These are phyloP conservation scores for Ramichloridium luteum DNA, from an alignment of 2,329 filamentous ascomycete species.

Conservation along the genomic window DNA sequence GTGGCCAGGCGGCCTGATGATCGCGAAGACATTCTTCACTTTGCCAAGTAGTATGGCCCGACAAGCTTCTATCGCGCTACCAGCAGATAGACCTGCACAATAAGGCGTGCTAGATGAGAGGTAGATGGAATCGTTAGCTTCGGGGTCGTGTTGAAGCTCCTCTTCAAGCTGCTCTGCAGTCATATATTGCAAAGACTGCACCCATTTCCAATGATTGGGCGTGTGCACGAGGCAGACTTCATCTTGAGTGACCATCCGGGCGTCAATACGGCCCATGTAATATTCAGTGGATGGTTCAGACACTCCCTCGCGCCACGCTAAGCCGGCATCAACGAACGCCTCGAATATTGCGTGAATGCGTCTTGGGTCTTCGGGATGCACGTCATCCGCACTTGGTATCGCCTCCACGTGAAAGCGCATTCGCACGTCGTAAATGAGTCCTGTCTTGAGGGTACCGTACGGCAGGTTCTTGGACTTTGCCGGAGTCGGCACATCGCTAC, in stretches of 20 bases:
- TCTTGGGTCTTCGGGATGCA: conserved; percentile 88
- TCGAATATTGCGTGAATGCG: conserved; percentile 90
- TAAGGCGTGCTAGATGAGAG: conserved; percentile 33
- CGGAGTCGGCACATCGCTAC: conserved; percentile 18
- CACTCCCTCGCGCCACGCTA: conserved; percentile 36
- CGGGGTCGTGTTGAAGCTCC: conserved; percentile 51
- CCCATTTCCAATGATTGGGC: conserved; percentile 65
- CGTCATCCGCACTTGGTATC: conserved; percentile 44
- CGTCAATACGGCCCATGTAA: conserved; percentile 57
- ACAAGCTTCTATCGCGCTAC: conserved; percentile 91
- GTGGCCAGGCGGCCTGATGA: conserved; percentile 89
- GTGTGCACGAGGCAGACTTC: conserved; percentile 76
- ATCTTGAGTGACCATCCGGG: conserved; percentile 61
- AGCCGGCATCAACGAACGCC: conserved; percentile 67
- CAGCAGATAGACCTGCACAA: conserved; percentile 72
- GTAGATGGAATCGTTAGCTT: conserved; percentile 36
- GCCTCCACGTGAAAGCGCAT: conserved; percentile 91
- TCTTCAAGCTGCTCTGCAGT: conserved; percentile 16
- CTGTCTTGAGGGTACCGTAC: conserved; percentile 29
- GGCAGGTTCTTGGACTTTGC: conserved; percentile 27
- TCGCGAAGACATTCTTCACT: conserved; percentile 89
- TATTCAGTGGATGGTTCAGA: conserved; percentile 38
- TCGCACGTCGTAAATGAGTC: conserved; percentile 65
- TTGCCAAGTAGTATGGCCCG: conserved; percentile 72
- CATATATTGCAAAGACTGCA: conserved; percentile 44